Evolutionary conservation across 495 filamentous ascomycete species (phyloP).

Genomic region (Tuber aestivum): DNA sequence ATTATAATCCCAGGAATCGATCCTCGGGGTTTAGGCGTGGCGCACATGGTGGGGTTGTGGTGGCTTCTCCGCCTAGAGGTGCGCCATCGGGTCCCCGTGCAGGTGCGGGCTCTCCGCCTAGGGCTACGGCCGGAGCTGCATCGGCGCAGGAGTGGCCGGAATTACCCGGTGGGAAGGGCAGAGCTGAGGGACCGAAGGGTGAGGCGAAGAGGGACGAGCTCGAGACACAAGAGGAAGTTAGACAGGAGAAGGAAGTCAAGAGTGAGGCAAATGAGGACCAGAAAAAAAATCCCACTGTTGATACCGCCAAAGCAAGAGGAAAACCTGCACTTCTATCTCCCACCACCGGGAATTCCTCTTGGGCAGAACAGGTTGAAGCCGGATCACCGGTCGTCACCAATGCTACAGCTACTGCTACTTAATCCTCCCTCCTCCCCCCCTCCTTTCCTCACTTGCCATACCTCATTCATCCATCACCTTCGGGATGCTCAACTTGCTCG

Average conservation of each 20-base stretch:
- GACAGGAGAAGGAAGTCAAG: background rate
- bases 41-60: slow-evolving; percentile 26
- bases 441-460: background rate
- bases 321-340: slow-evolving; percentile 28
- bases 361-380: slow-evolving; percentile 44
- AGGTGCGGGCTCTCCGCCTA: slow-evolving; percentile 8
- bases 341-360: slow-evolving; percentile 29
- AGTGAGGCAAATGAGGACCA: slow-evolving; percentile 1
- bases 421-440: background rate
- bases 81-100: slow-evolving; percentile 6
- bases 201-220: background rate
- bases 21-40: slow-evolving; percentile 33
- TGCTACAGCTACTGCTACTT: background rate
- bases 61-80: slow-evolving; percentile 3
- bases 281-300: background rate
- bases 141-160: slow-evolving; percentile 30
- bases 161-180: slow-evolving; percentile 4
- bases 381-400: slow-evolving; percentile 15
- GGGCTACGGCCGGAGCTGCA: background rate
- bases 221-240: background rate
- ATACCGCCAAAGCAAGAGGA: background rate
- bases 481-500: background rate
- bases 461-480: background rate
- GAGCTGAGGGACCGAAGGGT: background rate
- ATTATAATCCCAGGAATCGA: slow-evolving; percentile 41